These are phyloP conservation scores for Coelastrella sp. DNA, from an alignment of 139 green algal genomes.

Conservation along the genomic window DNA sequence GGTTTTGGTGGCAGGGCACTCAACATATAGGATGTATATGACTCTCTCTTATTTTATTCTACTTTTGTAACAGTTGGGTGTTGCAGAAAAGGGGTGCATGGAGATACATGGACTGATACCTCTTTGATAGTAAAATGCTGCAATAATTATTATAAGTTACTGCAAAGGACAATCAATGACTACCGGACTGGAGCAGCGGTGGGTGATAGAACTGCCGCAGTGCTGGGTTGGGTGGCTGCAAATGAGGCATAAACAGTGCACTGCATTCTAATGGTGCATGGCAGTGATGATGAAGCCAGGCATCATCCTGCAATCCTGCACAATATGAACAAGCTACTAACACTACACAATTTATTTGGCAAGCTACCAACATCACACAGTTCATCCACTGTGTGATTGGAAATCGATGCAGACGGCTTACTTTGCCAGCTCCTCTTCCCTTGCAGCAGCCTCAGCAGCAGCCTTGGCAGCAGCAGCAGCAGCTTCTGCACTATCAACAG, in stretches of 20 bases:
- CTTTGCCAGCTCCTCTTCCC: slow-evolving; percentile 6
- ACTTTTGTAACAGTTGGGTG: too few relatives aligned
- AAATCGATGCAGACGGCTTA: background rate
- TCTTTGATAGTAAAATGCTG: too few relatives aligned
- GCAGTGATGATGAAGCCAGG: background rate
- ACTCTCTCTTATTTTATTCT: too few relatives aligned
- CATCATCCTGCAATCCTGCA: background rate
- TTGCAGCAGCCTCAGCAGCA: slow-evolving; percentile 4
- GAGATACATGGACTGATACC: too few relatives aligned
- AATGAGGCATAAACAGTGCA: background rate
- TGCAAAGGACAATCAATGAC: too few relatives aligned
- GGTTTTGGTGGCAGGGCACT: too few relatives aligned
- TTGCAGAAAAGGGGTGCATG: too few relatives aligned
- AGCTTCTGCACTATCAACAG: background rate
- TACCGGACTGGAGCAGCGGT: too few relatives aligned
- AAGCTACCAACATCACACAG: background rate
- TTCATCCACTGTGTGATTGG: background rate
- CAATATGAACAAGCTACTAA: background rate
- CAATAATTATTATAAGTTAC: too few relatives aligned
- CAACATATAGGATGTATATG: too few relatives aligned
- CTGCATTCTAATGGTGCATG: background rate
- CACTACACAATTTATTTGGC: background rate
- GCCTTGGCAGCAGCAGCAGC: slow-evolving; percentile 13
- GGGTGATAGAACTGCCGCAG: too few relatives aligned
- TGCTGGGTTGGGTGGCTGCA: too few relatives aligned